Evolutionary conservation across 306 rosid species (phyloP), one percentile per base, ranked within the genome.

Genomic region (Hylodesmum podocarpum): DNA sequence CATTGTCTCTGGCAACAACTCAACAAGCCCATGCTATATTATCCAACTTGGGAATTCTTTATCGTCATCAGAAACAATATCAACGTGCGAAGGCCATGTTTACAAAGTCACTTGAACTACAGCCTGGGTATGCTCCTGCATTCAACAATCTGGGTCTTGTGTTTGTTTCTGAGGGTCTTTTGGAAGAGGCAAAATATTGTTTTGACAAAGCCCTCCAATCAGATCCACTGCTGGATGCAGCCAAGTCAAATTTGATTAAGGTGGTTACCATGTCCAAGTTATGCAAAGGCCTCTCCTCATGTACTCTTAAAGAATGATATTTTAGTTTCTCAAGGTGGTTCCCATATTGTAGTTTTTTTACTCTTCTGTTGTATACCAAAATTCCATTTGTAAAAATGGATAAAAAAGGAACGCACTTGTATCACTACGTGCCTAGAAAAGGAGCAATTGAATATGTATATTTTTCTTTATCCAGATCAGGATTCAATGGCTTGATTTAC

Each of bases 41-140:
- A 68, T 95, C 93, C 64, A 95, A 95, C 87, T 90, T 95, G 13
- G 98, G 98, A 68, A 92, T 90, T 80, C 86, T 95, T 12, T 92
- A 92, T 65, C 89, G 97, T 47, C 91, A 89, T 70, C 97, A 88
- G 89, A 95, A 90, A 81, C 89, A 95, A 33, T 88, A 90, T 29
- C 87, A 89, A 66, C 92, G 91, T 6, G 97, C 98, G 27, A 95
- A 92, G 85, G 97, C 98, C 34, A 92, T 95, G 97, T 88, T 88
- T 71, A 76, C 98, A 0, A 95, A 95, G 83, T 83, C 97, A 21
- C 96, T 95, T 51, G 97, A 92, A 69, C 84, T 95, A 41, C 88
- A 76, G 58, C 96, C 98, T 15, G 97, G 96, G 59, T 95, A 95
- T 82, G 96, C 98, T 76, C 97, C 97, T 34, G 97, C 97, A 34